phyloP scores from a whole-genome alignment of 2,329 filamentous ascomycete genomes.

The Rutstroemia sp. region DNA sequence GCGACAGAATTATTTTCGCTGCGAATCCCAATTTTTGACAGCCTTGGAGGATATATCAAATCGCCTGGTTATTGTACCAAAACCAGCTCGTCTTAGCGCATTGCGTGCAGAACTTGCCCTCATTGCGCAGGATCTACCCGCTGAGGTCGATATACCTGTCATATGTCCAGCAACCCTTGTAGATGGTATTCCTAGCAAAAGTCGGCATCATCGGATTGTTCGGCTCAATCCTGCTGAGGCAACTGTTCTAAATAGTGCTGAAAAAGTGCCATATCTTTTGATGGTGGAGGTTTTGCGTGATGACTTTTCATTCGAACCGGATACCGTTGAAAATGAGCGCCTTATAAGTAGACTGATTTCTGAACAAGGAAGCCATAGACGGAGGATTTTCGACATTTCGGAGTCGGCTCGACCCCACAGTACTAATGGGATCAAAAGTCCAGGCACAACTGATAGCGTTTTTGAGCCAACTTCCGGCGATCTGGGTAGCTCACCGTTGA shows the following conservation, averaged over 20 bases:
- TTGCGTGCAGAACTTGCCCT: slow-evolving; percentile 73
- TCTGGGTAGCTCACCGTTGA: slow-evolving; percentile 63
- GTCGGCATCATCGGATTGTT: slow-evolving; percentile 75
- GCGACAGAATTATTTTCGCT: slow-evolving; percentile 76
- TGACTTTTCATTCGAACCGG: slow-evolving; percentile 76
- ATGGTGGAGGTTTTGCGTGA: slow-evolving; percentile 79
- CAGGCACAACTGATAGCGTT: slow-evolving; percentile 55
- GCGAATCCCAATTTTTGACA: slow-evolving; percentile 71
- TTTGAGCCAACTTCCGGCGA: slow-evolving; percentile 79
- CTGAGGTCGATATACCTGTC: slow-evolving; percentile 76
- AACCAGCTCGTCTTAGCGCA: slow-evolving; percentile 72
- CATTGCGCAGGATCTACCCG: slow-evolving; percentile 72
- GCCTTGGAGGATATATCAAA: slow-evolving; percentile 80
- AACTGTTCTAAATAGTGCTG: slow-evolving; percentile 78
- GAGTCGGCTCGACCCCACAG: slow-evolving; percentile 50
- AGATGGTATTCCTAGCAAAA: slow-evolving; percentile 66
- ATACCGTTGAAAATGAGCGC: slow-evolving; percentile 63
- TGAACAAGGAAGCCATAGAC: slow-evolving; percentile 46
- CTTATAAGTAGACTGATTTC: slow-evolving; percentile 51
- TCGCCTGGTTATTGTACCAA: slow-evolving; percentile 74
- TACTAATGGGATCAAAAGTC: slow-evolving; percentile 32
- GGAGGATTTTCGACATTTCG: slow-evolving; percentile 60
- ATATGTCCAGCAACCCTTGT: slow-evolving; percentile 71
- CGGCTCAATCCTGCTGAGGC: slow-evolving; percentile 77
- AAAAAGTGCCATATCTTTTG: slow-evolving; percentile 76